Evolutionary conservation across 2,329 filamentous ascomycete species (phyloP).

Genomic region (Aspergillus hortae): DNA sequence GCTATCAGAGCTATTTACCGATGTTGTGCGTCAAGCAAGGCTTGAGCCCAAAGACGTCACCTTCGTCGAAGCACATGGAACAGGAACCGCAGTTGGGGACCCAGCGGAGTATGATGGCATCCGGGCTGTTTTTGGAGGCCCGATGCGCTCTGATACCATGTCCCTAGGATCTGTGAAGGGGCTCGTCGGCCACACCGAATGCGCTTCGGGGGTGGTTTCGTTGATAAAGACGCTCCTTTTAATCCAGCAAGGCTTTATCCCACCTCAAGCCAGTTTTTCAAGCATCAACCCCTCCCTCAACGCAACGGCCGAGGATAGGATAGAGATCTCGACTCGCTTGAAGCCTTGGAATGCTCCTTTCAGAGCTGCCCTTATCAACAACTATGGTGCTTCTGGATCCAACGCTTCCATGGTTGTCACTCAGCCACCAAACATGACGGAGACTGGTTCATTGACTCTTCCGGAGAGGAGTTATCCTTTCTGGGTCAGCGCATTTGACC

Average conservation of each 20-base stretch:
- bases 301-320: background rate
- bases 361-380: constrained; percentile 24
- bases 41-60: constrained; percentile 22
- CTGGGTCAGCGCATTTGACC: constrained; percentile 2
- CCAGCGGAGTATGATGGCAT: constrained; percentile 26
- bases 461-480: background rate
- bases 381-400: constrained; percentile 13
- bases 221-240: constrained; percentile 30
- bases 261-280: constrained; percentile 24
- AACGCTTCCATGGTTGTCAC: constrained; percentile 9
- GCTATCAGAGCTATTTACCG: constrained; percentile 27
- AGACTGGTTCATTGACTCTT: constrained; percentile 7
- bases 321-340: constrained; percentile 10
- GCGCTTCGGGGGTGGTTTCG: constrained; percentile 26
- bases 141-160: constrained; percentile 8
- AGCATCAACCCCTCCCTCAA: constrained; percentile 19
- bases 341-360: constrained; percentile 13
- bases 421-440: background rate
- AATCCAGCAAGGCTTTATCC: constrained; percentile 21
- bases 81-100: constrained; percentile 24
- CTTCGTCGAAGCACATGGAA: constrained; percentile 33
- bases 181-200: constrained; percentile 32
- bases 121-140: constrained; percentile 13
- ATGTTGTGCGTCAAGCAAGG: constrained; percentile 19
- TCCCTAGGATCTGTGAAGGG: constrained; percentile 32